Base-by-base conservation (phyloP, 2,329 filamentous ascomycete species). In the Fusarium sp. region DNA sequence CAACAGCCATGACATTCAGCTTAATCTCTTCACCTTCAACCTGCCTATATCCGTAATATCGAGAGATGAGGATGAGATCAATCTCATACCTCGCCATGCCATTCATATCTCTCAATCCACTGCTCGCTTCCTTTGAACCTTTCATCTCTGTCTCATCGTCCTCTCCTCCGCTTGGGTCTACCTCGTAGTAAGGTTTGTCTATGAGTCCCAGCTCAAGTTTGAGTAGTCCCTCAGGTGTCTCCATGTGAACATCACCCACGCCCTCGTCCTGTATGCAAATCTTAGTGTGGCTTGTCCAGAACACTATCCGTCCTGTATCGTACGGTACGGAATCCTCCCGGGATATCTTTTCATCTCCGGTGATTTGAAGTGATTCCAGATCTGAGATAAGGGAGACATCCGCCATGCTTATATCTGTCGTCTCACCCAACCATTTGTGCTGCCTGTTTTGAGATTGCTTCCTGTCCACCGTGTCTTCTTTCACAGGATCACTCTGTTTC, bases 281-380 rank as follows among this genome's bases (percentile, higher is more conserved):
- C 8, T 26, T 20, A 6, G 33, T 23, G 18, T 64, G 43, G n/a
- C 59, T 64, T 28, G 61, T 47, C 20, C 21, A 37, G 20, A 64
- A 64, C 4, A 64, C 33, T 15, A 64, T 26, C 8, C 50, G 39
- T 2, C 59, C 52, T 3, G 50, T 64, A 24, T 64, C 59, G 2
- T 64, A 47, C 1, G 39, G 44, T 5, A 3, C 6, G 5, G 9
- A 28, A 11, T 20, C 10, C 10, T 26, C 2, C 5, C 28, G 35
- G n/a, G n/a, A 7, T 8, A 11, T 29, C 24, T n/a, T 8, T 10
- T 18, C 3, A 3, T 42, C 18, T 7, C 13, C 20, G 2, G 35
- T n/a, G 5, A 49, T 15, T 6, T 10, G 8, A 5, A 64, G 23
- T 6, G 28, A 12, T 2, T 50, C n/a, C 11, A 46, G 10, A 6